phyloP scores from a whole-genome alignment of 2,329 filamentous ascomycete genomes.

The Aureobasidium sp. region DNA sequence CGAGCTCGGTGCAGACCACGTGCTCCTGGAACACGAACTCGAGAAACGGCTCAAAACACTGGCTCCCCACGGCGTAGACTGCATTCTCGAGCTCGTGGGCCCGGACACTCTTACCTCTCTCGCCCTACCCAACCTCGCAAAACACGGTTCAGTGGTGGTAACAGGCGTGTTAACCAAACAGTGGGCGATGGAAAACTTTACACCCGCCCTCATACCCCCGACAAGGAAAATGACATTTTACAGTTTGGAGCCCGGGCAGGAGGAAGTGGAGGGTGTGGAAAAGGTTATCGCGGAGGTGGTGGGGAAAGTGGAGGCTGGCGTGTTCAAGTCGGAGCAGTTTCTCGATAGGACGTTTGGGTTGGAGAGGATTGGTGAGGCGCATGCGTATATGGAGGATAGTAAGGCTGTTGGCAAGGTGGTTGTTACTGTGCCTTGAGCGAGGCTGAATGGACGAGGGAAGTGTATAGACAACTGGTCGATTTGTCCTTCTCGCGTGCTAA shows the following conservation, averaged over 20 bases:
- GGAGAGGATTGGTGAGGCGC: not conserved
- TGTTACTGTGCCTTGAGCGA: not conserved
- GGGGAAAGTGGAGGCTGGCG: not conserved
- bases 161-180: constrained; percentile 11
- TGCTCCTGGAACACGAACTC: constrained; percentile 10
- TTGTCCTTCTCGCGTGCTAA: too few species aligned
- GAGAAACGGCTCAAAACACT: not conserved
- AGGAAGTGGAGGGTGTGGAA: constrained; percentile 5
- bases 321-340: constrained; percentile 5
- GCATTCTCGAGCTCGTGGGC: constrained; percentile 9
- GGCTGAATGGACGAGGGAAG: not conserved
- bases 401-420: constrained; percentile 7
- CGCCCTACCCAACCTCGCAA: not conserved
- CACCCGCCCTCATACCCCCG: constrained; percentile 5
- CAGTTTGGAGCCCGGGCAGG: constrained; percentile 4
- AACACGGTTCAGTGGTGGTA: constrained; percentile 8
- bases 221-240: constrained; percentile 10
- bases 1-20: constrained; percentile 13
- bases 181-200: constrained; percentile 5
- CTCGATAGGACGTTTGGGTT: constrained; percentile 1
- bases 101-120: not conserved
- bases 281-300: not conserved
- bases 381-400: constrained; percentile 9
- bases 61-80: constrained; percentile 4
- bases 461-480: not conserved